Percentiles rank a stretch among this genome's conserved stretches.
Conservation (phyloP, 1,284 basidiomycete genomes). For the Rugiboletus extremiorientalis region DNA sequence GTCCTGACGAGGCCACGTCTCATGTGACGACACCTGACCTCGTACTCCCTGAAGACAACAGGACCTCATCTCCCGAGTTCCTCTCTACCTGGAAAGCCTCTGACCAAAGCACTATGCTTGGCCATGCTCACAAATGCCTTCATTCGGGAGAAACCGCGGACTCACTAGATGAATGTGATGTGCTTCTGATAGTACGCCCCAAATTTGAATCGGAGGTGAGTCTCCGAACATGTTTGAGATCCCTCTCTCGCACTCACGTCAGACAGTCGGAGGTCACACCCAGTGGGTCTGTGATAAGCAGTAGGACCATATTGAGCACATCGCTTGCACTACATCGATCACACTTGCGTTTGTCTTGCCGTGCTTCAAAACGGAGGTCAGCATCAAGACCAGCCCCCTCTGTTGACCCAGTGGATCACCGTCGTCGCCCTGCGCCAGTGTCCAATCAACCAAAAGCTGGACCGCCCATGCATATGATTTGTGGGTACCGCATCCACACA, state of each 20-base stretch:
- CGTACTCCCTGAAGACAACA: slow-evolving; percentile 16
- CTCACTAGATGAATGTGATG: slow-evolving; percentile 24
- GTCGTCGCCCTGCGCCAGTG: background rate
- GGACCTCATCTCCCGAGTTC: background rate
- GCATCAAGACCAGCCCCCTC: background rate
- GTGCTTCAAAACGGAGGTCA: background rate
- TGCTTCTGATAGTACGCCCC: slow-evolving; percentile 6
- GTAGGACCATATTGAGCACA: slow-evolving; percentile 21
- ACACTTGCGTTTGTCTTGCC: background rate
- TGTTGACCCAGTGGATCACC: background rate
- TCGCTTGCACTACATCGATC: background rate
- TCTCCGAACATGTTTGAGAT: background rate
- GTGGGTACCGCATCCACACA: slow-evolving; percentile 21
- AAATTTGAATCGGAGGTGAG: slow-evolving; percentile 15
- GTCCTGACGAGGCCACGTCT: background rate
- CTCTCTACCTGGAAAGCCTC: background rate
- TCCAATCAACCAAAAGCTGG: background rate
- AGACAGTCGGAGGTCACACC: slow-evolving; percentile 5
- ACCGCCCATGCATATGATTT: background rate
- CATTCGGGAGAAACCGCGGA: slow-evolving; percentile 1
- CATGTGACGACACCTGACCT: slow-evolving; percentile 17
- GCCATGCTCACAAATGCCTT: background rate
- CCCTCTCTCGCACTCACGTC: slow-evolving; percentile 5
- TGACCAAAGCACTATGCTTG: background rate
- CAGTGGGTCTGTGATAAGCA: background rate